These are phyloP conservation scores for Metarhizium brunneum DNA, from an alignment of 2,329 filamentous ascomycete genomes.

Conservation along the genomic window DNA sequence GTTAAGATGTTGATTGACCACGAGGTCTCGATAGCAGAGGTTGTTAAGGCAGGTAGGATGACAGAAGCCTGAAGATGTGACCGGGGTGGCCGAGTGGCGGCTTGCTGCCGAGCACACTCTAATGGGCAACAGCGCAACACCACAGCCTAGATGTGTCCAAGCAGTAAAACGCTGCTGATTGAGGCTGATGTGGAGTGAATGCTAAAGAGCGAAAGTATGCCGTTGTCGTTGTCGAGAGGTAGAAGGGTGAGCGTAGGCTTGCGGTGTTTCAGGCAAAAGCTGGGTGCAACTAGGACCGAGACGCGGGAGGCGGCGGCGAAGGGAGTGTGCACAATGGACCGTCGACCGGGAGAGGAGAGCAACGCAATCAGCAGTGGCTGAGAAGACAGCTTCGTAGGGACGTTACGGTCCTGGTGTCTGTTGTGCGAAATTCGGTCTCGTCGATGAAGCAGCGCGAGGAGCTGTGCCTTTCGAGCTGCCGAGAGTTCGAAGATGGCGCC, in stretches of 20 bases:
- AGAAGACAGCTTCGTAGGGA: neutral
- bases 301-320: conserved; percentile 3
- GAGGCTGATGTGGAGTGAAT: conserved; percentile 3
- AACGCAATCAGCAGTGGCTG: neutral
- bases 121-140: neutral
- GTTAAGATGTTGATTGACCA: neutral
- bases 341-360: neutral
- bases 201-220: conserved; percentile 5
- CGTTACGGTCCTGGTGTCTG: neutral
- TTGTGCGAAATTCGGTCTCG: neutral
- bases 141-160: neutral
- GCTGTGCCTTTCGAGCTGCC: neutral
- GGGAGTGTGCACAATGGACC: conserved; percentile 1
- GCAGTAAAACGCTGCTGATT: conserved; percentile 3
- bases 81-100: conserved; percentile 8
- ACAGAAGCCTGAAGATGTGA: neutral
- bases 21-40: neutral
- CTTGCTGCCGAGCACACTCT: conserved; percentile 4
- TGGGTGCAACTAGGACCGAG: conserved; percentile 6
- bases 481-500: neutral
- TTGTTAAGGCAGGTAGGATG: neutral
- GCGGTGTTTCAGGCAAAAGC: conserved; percentile 16
- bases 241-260: conserved; percentile 7
- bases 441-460: conserved; percentile 1
- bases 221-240: conserved; percentile 5